A percentile compares a stretch with the other conserved stretches of the same genome.
Evolutionary conservation across 148 eudicot species (phyloP).

Genomic region (Mesembryanthemum crystallinum): DNA sequence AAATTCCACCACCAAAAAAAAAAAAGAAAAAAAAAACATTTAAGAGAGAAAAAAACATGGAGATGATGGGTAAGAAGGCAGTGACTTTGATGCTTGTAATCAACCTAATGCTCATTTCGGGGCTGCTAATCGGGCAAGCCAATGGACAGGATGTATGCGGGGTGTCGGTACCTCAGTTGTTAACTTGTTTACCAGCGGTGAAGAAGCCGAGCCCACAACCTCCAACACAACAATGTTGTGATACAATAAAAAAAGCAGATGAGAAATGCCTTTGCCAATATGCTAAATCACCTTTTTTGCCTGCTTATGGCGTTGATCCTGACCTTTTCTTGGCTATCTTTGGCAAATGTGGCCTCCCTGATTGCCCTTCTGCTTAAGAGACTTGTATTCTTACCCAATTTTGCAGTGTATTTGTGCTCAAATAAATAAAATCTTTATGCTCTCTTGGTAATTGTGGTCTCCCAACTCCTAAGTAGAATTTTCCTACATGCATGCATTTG

Average conservation of each 20-base stretch:
- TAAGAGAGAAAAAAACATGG: neutral
- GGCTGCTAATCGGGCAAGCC: neutral
- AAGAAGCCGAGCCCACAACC: constrained; percentile 15
- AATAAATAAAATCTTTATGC: neutral
- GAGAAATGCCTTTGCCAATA: constrained; percentile 13
- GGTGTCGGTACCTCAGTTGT: neutral
- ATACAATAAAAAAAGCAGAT: neutral
- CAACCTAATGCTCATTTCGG: neutral
- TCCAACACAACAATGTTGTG: constrained; percentile 20
- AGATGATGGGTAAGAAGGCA: constrained; percentile 8
- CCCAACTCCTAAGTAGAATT: too few relatives aligned
- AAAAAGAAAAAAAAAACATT: too few relatives aligned
- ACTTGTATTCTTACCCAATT: neutral
- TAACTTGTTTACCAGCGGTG: constrained; percentile 11
- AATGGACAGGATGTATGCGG: constrained; percentile 4
- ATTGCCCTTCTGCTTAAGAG: neutral
- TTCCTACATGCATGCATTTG: too few relatives aligned
- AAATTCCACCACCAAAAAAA: neutral
- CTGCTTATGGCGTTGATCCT: constrained; percentile 13
- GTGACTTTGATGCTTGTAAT: neutral
- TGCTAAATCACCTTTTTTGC: constrained; percentile 13
- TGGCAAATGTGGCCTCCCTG: constrained; percentile 20
- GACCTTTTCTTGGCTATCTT: constrained; percentile 14
- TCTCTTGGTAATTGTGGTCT: too few relatives aligned
- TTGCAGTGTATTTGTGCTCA: neutral